Evolutionary conservation across 768 basidiomycete species (phyloP).

Genomic region (Trametes cubensis): DNA sequence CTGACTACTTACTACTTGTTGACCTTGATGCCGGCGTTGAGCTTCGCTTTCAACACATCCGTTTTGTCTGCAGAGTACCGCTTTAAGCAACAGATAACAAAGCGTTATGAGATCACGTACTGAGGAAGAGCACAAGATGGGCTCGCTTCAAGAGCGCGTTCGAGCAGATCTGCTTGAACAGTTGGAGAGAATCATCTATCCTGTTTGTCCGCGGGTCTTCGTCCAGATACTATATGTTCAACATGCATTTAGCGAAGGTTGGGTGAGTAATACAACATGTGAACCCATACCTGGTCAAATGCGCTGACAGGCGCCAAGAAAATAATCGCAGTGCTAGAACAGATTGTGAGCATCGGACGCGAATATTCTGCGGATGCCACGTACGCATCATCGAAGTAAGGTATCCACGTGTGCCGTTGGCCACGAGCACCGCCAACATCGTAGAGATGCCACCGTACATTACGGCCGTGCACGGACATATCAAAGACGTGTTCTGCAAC

Average conservation of each 20-base stretch:
- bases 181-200: constrained; percentile 86
- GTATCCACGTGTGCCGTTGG: constrained; percentile 80
- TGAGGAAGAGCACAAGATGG: constrained; percentile 56
- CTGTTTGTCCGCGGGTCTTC: constrained; percentile 85
- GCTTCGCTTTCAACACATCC: constrained; percentile 72
- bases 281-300: constrained; percentile 70
- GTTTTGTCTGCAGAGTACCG: constrained; percentile 59
- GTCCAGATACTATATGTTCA: constrained; percentile 66
- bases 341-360: constrained; percentile 34
- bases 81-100: not conserved
- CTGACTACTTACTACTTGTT: constrained; percentile 69
- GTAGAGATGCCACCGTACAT: constrained; percentile 78
- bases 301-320: constrained; percentile 86
- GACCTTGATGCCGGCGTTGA: constrained; percentile 69
- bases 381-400: constrained; percentile 81
- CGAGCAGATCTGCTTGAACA: constrained; percentile 84
- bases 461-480: constrained; percentile 76
- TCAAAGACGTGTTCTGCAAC: constrained; percentile 84
- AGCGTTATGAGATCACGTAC: constrained; percentile 63
- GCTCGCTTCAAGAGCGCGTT: constrained; percentile 74
- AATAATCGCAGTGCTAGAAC: constrained; percentile 65
- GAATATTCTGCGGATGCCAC: constrained; percentile 36
- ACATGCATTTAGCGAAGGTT: constrained; percentile 7
- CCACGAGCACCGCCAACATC: constrained; percentile 83
- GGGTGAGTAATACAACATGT: not conserved